Percentiles rank a stretch among this genome's conserved stretches.
phyloP scores from a whole-genome alignment of 2,329 filamentous ascomycete species.

The Aphanoascus verrucosus region DNA sequence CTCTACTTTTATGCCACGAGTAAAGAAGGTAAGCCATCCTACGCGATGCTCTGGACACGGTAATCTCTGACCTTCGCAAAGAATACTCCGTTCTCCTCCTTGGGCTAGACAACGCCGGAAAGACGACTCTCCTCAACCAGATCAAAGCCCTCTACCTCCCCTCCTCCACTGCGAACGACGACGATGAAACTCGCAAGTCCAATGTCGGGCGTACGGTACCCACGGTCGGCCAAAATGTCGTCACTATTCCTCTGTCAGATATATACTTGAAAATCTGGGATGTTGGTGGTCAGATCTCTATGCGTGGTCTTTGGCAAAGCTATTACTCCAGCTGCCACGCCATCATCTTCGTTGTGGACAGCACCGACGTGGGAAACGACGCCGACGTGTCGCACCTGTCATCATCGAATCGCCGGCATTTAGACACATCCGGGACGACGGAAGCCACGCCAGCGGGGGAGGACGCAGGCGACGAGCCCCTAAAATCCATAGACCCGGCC shows the following conservation, averaged over 20 bases:
- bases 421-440: slow-evolving; percentile 8
- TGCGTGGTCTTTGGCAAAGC: slow-evolving; percentile 87
- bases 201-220: slow-evolving; percentile 73
- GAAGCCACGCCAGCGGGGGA: neutral
- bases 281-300: slow-evolving; percentile 80
- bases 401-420: neutral
- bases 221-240: slow-evolving; percentile 94
- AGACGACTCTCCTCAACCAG: slow-evolving; percentile 95
- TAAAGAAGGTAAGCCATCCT: slow-evolving; percentile 64
- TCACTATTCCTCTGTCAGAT: slow-evolving; percentile 77
- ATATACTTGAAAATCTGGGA: slow-evolving; percentile 99
- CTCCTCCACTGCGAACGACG: slow-evolving; percentile 21
- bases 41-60: neutral
- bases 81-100: slow-evolving; percentile 97
- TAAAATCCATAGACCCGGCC: slow-evolving; percentile 28
- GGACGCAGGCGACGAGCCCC: slow-evolving; percentile 19
- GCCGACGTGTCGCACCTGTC: slow-evolving; percentile 51
- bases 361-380: slow-evolving; percentile 74
- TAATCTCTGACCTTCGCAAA: slow-evolving; percentile 28
- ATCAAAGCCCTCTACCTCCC: slow-evolving; percentile 72
- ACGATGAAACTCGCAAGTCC: slow-evolving; percentile 46
- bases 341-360: slow-evolving; percentile 96
- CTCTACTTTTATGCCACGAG: slow-evolving; percentile 91
- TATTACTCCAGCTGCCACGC: slow-evolving; percentile 93
- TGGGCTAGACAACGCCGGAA: slow-evolving; percentile 94